Percentiles rank a stretch among this genome's conserved stretches.
Evolutionary conservation across 495 filamentous ascomycete genomes (phyloP).

Genomic region (Neurospora sp.): DNA sequence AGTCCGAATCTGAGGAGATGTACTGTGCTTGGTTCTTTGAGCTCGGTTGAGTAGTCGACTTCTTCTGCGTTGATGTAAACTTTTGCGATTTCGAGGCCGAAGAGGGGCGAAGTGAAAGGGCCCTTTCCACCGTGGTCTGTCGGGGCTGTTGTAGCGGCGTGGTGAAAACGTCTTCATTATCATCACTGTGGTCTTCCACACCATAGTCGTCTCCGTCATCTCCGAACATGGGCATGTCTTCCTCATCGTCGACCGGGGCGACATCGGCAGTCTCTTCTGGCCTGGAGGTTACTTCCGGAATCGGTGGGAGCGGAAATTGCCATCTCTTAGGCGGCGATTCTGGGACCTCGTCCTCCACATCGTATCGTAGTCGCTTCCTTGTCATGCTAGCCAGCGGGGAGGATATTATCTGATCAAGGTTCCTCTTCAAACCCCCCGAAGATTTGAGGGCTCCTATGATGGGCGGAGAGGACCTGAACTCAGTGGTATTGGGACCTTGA

Average conservation of each 20-base stretch:
- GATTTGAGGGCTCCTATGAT: neutral
- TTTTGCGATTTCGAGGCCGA: conserved; percentile 8
- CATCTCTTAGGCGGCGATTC: conserved; percentile 3
- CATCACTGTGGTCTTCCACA: neutral
- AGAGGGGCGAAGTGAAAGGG: neutral
- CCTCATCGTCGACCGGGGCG: neutral
- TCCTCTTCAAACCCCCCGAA: neutral
- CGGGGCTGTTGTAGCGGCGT: conserved; percentile 21
- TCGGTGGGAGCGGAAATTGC: conserved; percentile 4
- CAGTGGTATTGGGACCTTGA: neutral
- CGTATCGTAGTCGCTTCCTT: neutral
- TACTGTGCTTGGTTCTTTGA: neutral
- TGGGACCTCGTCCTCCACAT: neutral
- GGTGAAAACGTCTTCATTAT: neutral
- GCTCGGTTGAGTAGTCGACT: neutral
- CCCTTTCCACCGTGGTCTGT: neutral
- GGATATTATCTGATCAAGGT: neutral
- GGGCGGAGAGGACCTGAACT: neutral
- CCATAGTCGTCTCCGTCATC: neutral
- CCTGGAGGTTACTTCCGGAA: neutral
- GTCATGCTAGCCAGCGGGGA: neutral
- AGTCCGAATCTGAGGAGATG: neutral
- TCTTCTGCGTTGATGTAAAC: neutral
- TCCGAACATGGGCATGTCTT: neutral
- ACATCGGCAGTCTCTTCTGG: neutral